Base-by-base conservation (phyloP, 352 stramenopile species). In the Phytophthora europaea region DNA sequence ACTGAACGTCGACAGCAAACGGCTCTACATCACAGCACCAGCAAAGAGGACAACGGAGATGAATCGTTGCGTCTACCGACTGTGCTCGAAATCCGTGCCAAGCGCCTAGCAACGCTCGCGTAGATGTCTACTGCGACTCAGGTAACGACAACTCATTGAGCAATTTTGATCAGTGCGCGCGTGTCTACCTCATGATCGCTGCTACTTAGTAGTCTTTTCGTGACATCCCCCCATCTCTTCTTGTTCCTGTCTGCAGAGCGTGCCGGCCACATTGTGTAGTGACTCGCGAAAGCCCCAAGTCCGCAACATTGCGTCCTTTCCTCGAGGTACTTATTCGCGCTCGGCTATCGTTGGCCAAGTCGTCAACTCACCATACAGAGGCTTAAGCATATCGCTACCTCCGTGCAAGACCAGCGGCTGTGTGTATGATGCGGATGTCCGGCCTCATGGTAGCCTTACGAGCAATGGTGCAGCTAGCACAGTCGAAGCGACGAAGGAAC, bases 81-180 rank as follows among this genome's bases (percentile, higher is more conserved):
- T 40, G 77, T 88, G 3, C 71, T 88, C 8, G 81, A 84, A 63
- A 52, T 88, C 43, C 81, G 79, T 20, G 81, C 81, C 38, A 76
- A 65, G 51, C 76, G 81, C 12, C 45, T 85, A 56, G 73, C 73
- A 16, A 31, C 59, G 31, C 61, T 50, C 13, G 10, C 13, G 18
- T 54, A 26, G 3, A 22, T 23, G 6, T 51, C 43, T 51, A 22
- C 8, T 51, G 43, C 43, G 43, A 16, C n/a, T 22, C 26, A 55
- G 31, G 54, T 47, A 60, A 31, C n/a, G 5, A 33, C 43, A 28
- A 40, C 20, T 55, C 12, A 31, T 36, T 61, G 31, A 15, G 26
- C 16, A 63, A 63, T 53, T 53, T 52, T 38, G 36, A 20, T 63
- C 28, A 4, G 56, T 51, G 36, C 36, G 36, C 51, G 36, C 12